Conservation (phyloP, 2,329 filamentous ascomycete species). For the Sporothrix variecibatus region DNA sequence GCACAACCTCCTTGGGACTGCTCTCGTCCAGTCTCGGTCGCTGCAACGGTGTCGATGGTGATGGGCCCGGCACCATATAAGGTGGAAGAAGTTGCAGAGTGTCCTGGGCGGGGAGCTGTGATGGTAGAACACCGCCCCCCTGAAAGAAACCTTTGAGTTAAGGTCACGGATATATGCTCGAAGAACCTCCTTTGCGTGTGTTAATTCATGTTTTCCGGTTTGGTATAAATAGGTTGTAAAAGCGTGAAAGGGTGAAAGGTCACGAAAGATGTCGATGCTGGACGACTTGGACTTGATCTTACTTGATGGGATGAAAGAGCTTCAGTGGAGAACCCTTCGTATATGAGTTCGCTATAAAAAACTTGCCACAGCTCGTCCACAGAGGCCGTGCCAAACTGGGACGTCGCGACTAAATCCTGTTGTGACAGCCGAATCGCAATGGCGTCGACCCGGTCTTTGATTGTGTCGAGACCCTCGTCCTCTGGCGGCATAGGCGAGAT, state of each 20-base stretch:
- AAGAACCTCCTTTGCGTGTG: constrained; percentile 54
- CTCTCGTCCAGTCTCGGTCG: constrained; percentile 31
- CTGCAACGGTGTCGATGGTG: constrained; percentile 35
- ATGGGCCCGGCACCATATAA: constrained; percentile 44
- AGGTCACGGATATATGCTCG: constrained; percentile 63
- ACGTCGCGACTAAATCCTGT: constrained; percentile 36
- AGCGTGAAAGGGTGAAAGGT: neutral
- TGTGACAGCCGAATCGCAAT: constrained; percentile 56
- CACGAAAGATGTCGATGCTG: neutral
- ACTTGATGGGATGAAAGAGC: constrained; percentile 61
- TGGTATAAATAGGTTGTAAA: neutral
- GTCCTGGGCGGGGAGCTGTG: constrained; percentile 41
- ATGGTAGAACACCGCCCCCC: constrained; percentile 46
- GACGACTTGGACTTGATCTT: constrained; percentile 20
- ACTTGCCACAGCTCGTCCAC: constrained; percentile 59
- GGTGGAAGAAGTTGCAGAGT: constrained; percentile 39
- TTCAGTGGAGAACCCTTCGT: constrained; percentile 59
- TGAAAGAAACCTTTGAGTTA: constrained; percentile 50
- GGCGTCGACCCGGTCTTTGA: constrained; percentile 62
- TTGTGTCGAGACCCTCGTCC: constrained; percentile 50
- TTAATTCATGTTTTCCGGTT: too few relatives aligned
- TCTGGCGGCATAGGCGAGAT: constrained; percentile 36
- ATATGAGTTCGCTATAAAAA: constrained; percentile 59
- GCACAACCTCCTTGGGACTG: constrained; percentile 42
- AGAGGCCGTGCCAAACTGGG: constrained; percentile 18